Evolutionary conservation across 352 stramenopile genomes (phyloP), one percentile per base, ranked within the genome.

Genomic region (Phytophthora brassicae): DNA sequence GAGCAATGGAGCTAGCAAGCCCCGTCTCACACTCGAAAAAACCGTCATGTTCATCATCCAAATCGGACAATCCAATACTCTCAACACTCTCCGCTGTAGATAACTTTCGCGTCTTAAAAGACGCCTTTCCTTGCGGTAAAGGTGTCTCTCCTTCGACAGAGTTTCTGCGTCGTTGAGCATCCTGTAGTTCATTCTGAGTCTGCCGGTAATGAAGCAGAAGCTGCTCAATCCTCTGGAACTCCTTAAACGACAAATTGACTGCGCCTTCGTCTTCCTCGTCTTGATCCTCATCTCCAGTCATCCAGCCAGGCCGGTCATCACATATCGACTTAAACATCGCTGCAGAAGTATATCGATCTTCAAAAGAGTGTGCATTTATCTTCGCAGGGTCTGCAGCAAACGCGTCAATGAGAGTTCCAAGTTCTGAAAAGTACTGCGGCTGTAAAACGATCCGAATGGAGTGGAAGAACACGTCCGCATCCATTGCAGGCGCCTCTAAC

Each of bases 221-320:
- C 45, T 91, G 78, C 33, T 96, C 87, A 39, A 96, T 96, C 14
- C 87, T 82, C 54, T 94, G 72, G 41, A 96, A 96, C 36, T 94
- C 87, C 20, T 75, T 81, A 13, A 91, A 74, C 11, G 84, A 94
- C 22, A 95, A 65, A 24, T 86, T 88, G 9, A 90, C 38, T 7
- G 56, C 70, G 12, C 48, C 63, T 13, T 29, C 63, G n/a, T 62
- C 52, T 31, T 35, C 49, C 36, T 68, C 51, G 38, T 31, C 53
- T 23, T 68, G 65, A n/a, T 74, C 72, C 35, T 91, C 71, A 23
- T 81, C 63, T 20, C 47, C 44, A 36, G 43, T 70, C 54, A 92
- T 63, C 87, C 87, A 95, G 12, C 60, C 60, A 6, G 84, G 79
- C 14, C 67, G 56, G 35, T 79, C 59, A 14, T 92, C 81, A 55